Conservation (phyloP, 371 early-diverging fungal genomes). For the Syncephalastrum sp. region DNA sequence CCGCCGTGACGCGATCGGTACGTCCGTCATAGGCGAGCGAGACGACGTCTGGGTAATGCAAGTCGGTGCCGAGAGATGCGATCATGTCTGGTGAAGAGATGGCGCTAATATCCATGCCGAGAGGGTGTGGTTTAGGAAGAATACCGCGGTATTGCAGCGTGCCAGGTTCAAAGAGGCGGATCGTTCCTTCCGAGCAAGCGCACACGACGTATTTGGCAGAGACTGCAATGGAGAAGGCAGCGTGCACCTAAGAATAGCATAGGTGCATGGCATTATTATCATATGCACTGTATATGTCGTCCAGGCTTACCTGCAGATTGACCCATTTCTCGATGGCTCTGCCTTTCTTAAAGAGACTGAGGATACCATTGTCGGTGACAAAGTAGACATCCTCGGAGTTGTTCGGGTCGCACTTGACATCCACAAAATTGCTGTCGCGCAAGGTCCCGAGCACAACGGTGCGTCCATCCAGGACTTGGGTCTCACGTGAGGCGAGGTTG, state of each 20-base stretch:
- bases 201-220: constrained; percentile 66
- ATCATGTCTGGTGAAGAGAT: constrained; percentile 38
- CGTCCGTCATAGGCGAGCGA: constrained; percentile 51
- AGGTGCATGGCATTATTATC: not conserved
- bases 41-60: constrained; percentile 60
- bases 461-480: constrained; percentile 72
- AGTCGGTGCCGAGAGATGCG: constrained; percentile 16
- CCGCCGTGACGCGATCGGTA: constrained; percentile 48
- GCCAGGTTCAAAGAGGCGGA: constrained; percentile 71
- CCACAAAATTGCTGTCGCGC: constrained; percentile 72
- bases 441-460: constrained; percentile 69
- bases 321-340: constrained; percentile 79
- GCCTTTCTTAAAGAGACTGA: constrained; percentile 67
- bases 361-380: constrained; percentile 66
- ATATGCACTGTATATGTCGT: no score
- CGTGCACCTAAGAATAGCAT: constrained; percentile 42
- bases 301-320: constrained; percentile 60
- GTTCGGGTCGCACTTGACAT: constrained; percentile 55
- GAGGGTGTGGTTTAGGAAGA: constrained; percentile 72
- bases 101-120: constrained; percentile 61
- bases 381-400: constrained; percentile 55
- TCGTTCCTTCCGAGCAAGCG: constrained; percentile 72
- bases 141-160: constrained; percentile 72
- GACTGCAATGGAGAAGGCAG: constrained; percentile 66
- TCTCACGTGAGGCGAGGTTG: constrained; percentile 37